Conservation (phyloP, 768 basidiomycete genomes). For the Agrocybe chaxingu region DNA sequence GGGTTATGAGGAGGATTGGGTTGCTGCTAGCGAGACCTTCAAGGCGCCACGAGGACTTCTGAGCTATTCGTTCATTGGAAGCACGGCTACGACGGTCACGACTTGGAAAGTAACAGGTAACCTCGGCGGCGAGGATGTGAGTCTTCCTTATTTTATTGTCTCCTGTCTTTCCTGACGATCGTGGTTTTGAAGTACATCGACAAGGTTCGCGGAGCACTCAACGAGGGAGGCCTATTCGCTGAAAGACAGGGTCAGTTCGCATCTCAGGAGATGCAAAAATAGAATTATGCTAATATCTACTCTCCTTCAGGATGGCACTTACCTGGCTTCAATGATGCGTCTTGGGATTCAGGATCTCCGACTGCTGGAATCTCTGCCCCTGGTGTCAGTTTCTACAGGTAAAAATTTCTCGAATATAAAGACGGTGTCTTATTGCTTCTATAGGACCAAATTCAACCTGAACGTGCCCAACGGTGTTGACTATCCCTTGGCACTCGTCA, state of each 20-base stretch:
- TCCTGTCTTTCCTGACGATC: background rate
- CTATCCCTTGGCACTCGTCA: slow-evolving; percentile 43
- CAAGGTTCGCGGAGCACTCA: slow-evolving; percentile 48
- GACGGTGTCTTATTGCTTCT: background rate
- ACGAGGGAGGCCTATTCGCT: slow-evolving; percentile 56
- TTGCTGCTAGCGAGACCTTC: slow-evolving; percentile 40
- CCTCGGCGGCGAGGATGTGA: slow-evolving; percentile 42
- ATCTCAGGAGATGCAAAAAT: background rate
- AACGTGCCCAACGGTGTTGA: slow-evolving; percentile 43
- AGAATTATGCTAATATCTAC: background rate
- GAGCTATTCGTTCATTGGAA: slow-evolving; percentile 43
- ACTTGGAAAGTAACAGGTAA: slow-evolving; percentile 53
- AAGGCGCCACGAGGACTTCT: slow-evolving; percentile 47
- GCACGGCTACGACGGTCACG: slow-evolving; percentile 31
- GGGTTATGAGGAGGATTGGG: slow-evolving; percentile 46
- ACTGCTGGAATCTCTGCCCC: slow-evolving; percentile 37
- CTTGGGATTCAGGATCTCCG: slow-evolving; percentile 41
- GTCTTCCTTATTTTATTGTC: slow-evolving; percentile 6
- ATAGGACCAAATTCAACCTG: slow-evolving; percentile 39
- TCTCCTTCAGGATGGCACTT: slow-evolving; percentile 47
- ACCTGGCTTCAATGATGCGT: slow-evolving; percentile 48
- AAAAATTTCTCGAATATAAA: background rate
- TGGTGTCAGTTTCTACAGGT: slow-evolving; percentile 50
- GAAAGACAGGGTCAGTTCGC: slow-evolving; percentile 43
- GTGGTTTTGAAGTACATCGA: slow-evolving; percentile 37